These are phyloP conservation scores for Claviceps africana DNA, from an alignment of 2,329 filamentous ascomycete species.

Conservation along the genomic window DNA sequence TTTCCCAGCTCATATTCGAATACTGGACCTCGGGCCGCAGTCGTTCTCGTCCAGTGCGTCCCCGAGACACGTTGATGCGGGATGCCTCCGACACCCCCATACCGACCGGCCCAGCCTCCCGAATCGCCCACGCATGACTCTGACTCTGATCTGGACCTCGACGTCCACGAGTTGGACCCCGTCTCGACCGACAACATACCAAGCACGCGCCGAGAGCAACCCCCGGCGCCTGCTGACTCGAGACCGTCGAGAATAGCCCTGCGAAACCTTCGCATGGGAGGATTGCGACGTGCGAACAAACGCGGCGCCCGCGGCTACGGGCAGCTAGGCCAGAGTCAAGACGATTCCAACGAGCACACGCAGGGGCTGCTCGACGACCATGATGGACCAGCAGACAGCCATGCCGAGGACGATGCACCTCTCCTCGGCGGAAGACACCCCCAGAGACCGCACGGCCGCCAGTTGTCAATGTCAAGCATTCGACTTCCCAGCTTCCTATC, in stretches of 20 bases:
- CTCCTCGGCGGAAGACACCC: slow-evolving; percentile 38
- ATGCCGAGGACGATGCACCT: slow-evolving; percentile 57
- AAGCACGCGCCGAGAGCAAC: slow-evolving; percentile 16
- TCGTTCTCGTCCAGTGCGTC: not conserved
- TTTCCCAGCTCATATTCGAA: slow-evolving; percentile 7
- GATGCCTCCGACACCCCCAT: slow-evolving; percentile 42
- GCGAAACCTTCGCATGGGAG: slow-evolving; percentile 54
- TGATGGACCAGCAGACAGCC: slow-evolving; percentile 43
- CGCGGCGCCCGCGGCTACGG: slow-evolving; percentile 41
- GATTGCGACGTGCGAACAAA: slow-evolving; percentile 42
- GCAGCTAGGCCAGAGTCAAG: slow-evolving; percentile 41
- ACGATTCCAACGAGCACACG: slow-evolving; percentile 50
- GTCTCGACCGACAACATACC: slow-evolving; percentile 24
- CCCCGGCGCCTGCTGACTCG: slow-evolving; percentile 28
- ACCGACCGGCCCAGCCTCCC: slow-evolving; percentile 45
- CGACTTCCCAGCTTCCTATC: slow-evolving; percentile 57
- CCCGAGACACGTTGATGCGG: slow-evolving; percentile 20
- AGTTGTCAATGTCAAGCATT: slow-evolving; percentile 33
- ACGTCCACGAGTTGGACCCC: slow-evolving; percentile 70
- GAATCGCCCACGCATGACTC: slow-evolving; percentile 54
- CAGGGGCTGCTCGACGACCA: slow-evolving; percentile 52
- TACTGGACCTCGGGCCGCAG: slow-evolving; percentile 3
- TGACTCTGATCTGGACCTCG: slow-evolving; percentile 59
- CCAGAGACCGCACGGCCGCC: slow-evolving; percentile 13
- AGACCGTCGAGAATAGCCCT: slow-evolving; percentile 52